Conservation (phyloP, 2,329 filamentous ascomycete species). For the Neonectria coccinea region DNA sequence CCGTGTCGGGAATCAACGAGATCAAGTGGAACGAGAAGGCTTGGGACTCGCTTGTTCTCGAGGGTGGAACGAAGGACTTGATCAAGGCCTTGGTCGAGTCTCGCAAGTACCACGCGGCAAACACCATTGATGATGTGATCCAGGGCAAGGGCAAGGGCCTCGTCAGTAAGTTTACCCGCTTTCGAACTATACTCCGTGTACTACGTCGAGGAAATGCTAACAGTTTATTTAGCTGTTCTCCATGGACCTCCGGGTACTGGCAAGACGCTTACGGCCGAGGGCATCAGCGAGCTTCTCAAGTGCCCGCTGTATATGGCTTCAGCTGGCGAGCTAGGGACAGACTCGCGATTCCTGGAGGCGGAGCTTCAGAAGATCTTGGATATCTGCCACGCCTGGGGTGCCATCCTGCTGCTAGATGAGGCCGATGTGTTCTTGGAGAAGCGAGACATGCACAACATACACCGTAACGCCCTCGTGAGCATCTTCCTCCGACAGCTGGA, state of each 20-base stretch:
- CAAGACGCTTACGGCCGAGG: conserved; percentile 89
- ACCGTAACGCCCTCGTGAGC: conserved; percentile 86
- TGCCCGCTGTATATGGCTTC: conserved; percentile 87
- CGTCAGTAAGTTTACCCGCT: conserved; percentile 62
- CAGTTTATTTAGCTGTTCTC: conserved; percentile 67
- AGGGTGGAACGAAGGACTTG: conserved; percentile 70
- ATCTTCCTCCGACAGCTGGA: conserved; percentile 89
- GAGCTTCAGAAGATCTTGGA: conserved; percentile 88
- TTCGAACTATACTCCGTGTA: neutral
- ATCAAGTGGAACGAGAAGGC: conserved; percentile 88
- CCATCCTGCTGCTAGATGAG: conserved; percentile 86
- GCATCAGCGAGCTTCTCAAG: conserved; percentile 84
- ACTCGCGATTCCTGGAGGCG: conserved; percentile 77
- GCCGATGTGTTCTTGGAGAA: conserved; percentile 88
- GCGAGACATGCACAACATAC: conserved; percentile 83
- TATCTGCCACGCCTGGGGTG: conserved; percentile 87
- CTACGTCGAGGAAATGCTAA: conserved; percentile 29
- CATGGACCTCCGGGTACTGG: conserved; percentile 89
- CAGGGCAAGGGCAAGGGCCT: conserved; percentile 89
- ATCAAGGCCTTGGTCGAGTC: conserved; percentile 83
- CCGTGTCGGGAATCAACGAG: conserved; percentile 80
- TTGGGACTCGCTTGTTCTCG: conserved; percentile 83
- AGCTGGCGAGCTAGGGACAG: conserved; percentile 84
- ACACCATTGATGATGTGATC: conserved; percentile 86
- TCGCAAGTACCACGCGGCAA: conserved; percentile 83